A percentile compares a stretch with the other conserved stretches of the same genome.
These are phyloP conservation scores for Colletotrichum sp. DNA, from an alignment of 2,329 filamentous ascomycete species.

Conservation along the genomic window DNA sequence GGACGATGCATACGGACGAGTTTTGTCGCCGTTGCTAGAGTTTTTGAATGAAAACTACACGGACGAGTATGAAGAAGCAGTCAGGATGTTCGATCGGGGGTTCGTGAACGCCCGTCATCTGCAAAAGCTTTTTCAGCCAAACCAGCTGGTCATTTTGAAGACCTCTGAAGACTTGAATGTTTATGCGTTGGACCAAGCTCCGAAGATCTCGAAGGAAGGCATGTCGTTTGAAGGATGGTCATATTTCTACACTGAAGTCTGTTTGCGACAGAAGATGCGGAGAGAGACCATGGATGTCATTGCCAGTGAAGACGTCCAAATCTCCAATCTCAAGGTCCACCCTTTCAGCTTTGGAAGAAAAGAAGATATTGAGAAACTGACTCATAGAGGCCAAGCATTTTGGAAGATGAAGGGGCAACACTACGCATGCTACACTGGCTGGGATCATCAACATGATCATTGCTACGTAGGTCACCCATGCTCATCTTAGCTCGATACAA, in stretches of 20 bases:
- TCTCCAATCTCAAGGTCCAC: not conserved
- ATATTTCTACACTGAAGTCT: accelerated
- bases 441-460: not conserved
- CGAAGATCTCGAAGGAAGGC: accelerated
- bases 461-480: not conserved
- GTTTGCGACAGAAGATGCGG: too few species aligned
- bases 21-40: accelerated
- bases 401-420: not conserved
- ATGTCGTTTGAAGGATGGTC: accelerated
- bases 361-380: not conserved
- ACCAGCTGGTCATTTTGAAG: accelerated
- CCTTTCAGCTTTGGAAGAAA: accelerated
- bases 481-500: too few species aligned
- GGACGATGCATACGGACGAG: accelerated
- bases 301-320: accelerated
- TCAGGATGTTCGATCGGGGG: accelerated
- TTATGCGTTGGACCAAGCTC: accelerated
- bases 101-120: too few species aligned
- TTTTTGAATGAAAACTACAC: too few species aligned
- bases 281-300: too few species aligned
- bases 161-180: too few species aligned
- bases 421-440: not conserved
- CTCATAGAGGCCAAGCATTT: accelerated
- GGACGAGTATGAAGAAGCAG: too few species aligned
- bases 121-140: too few species aligned